A percentile compares a stretch with the other conserved stretches of the same genome.
Conservation (phyloP, 1,139 yeast genomes). For the Diutina sp. region DNA sequence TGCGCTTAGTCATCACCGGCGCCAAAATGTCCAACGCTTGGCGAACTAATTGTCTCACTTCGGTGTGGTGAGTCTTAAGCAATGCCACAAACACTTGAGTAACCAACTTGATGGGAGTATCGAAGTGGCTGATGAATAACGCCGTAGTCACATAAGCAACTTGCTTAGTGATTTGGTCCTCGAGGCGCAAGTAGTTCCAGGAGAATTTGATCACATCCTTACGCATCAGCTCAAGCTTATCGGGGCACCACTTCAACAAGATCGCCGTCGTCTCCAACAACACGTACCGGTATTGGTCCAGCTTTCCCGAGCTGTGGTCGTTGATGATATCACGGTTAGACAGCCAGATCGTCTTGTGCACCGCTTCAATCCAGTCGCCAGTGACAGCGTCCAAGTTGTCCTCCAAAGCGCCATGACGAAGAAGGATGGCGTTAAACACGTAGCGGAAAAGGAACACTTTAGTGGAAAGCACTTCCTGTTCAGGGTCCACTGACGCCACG, state of each 20-base stretch:
- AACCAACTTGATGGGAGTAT: constrained; percentile 79
- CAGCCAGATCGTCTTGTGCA: constrained; percentile 54
- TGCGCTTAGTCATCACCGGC: constrained; percentile 71
- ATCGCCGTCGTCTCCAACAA: constrained; percentile 73
- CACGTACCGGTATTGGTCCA: constrained; percentile 68
- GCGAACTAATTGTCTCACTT: constrained; percentile 70
- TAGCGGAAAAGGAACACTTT: constrained; percentile 52
- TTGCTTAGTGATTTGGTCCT: constrained; percentile 82
- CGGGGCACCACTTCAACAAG: constrained; percentile 59
- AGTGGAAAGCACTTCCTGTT: constrained; percentile 30
- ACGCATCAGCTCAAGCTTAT: constrained; percentile 45
- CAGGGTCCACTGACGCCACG: constrained; percentile 16
- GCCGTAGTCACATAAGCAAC: constrained; percentile 88
- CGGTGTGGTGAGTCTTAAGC: constrained; percentile 74
- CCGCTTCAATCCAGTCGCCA: constrained; percentile 14
- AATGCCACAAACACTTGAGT: constrained; percentile 89
- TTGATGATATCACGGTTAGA: constrained; percentile 40
- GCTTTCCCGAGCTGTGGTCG: constrained; percentile 52
- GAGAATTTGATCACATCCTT: constrained; percentile 88
- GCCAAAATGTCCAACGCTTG: constrained; percentile 86
- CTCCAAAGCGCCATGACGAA: constrained; percentile 17
- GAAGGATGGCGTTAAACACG: constrained; percentile 53
- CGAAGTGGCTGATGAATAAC: constrained; percentile 77
- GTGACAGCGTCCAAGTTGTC: background rate
- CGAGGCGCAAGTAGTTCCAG: constrained; percentile 87